Conservation (phyloP, 352 stramenopile genomes). For the Phytophthora pistaciae region DNA sequence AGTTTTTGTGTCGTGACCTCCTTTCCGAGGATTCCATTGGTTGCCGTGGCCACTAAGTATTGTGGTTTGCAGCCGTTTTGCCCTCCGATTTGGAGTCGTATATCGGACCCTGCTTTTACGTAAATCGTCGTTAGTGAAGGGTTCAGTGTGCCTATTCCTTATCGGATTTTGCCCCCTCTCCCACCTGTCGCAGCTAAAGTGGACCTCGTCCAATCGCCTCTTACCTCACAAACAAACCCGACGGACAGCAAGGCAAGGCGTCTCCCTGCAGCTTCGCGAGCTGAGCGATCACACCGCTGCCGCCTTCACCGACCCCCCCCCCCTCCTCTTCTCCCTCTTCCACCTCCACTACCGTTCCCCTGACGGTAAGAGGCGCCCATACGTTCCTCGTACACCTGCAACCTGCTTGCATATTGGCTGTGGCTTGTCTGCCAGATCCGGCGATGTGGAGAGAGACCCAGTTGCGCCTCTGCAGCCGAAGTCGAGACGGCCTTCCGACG, state of each 20-base stretch:
- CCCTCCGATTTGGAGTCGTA: neutral
- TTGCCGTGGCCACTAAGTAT: too few relatives aligned
- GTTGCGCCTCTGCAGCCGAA: too few relatives aligned
- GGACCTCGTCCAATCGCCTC: neutral
- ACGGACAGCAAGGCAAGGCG: neutral
- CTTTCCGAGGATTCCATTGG: too few relatives aligned
- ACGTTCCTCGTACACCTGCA: neutral
- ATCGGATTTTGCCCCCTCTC: neutral
- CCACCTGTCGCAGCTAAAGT: neutral
- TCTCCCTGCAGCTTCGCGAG: neutral
- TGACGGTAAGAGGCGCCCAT: neutral
- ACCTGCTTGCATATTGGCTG: too few relatives aligned
- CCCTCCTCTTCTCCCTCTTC: too few relatives aligned
- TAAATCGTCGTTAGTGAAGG: neutral
- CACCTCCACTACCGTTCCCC: too few relatives aligned
- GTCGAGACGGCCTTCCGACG: too few relatives aligned
- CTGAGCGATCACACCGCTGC: neutral
- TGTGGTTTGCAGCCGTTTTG: neutral
- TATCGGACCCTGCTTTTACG: neutral
- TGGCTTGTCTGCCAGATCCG: too few relatives aligned
- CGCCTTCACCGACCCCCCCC: neutral
- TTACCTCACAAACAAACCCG: neutral
- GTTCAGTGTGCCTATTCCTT: neutral
- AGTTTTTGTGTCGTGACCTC: too few relatives aligned
- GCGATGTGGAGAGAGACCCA: too few relatives aligned